Evolutionary conservation across 805 yeast species (phyloP).

Genomic region (Candida chilensis): DNA sequence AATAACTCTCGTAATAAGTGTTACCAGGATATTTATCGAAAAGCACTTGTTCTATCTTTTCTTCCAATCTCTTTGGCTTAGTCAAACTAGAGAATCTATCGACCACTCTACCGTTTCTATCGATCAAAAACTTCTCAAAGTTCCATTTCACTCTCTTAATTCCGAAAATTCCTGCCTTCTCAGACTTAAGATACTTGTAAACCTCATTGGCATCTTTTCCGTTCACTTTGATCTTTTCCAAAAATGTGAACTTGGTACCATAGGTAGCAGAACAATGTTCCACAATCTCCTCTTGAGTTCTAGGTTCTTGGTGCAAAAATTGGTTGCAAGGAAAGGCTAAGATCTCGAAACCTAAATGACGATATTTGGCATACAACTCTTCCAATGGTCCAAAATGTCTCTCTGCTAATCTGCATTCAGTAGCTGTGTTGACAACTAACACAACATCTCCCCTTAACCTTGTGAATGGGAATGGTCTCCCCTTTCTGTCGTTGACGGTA

Average conservation of each 20-base stretch:
- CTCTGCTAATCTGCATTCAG: conserved; percentile 4
- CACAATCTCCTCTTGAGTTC: conserved; percentile 54
- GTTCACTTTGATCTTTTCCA: conserved; percentile 84
- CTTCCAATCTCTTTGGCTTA: conserved; percentile 52
- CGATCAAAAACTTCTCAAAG: conserved; percentile 65
- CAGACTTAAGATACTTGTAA: conserved; percentile 62
- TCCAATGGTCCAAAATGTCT: conserved; percentile 30
- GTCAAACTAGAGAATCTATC: conserved; percentile 59
- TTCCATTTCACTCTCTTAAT: conserved; percentile 58
- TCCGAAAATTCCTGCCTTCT: conserved; percentile 45
- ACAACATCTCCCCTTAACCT: conserved; percentile 33
- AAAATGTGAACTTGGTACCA: conserved; percentile 86
- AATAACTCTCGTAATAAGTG: no score
- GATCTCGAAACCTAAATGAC: conserved; percentile 53
- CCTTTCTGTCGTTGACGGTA: conserved; percentile 23
- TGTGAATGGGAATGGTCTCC: conserved; percentile 20
- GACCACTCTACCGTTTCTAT: conserved; percentile 46
- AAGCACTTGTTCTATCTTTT: conserved; percentile 52
- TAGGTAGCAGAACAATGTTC: conserved; percentile 70
- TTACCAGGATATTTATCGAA: no score
- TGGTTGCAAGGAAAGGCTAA: conserved; percentile 91
- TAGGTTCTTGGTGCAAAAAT: conserved; percentile 76
- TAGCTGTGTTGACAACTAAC: conserved; percentile 32
- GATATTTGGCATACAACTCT: conserved; percentile 54
- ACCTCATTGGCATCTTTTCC: conserved; percentile 78